Base-by-base conservation (phyloP, 2,329 filamentous ascomycete species). In the Fonsecaea pedrosoi region DNA sequence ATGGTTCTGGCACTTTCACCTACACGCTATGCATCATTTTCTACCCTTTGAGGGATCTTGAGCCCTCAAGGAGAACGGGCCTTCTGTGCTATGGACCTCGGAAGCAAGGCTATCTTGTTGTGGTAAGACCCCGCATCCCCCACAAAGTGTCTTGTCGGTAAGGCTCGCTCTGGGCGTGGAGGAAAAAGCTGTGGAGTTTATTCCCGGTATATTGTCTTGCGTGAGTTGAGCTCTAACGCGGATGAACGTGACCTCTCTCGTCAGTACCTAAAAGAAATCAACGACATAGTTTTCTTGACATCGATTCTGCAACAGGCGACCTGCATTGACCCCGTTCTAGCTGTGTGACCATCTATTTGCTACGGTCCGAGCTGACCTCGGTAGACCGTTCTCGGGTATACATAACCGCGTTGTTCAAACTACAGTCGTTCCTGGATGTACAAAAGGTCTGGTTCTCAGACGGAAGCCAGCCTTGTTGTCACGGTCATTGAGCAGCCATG, bases 51-150 rank as follows among this genome's bases (percentile, higher is more conserved):
- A 21, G 42, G 42, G 38, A n/a, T 30, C 45, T 30, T 50, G 45
- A 50, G 45, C 25, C 18, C 18, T 50, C 45, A 30, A 12, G 21
- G 45, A n/a, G 1, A 18, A 50, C 3, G 10, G 12, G 10, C 25
- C 45, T 30, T 32, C 30, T 25, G 18, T 50, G 45, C 9, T 50
- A 21, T 50, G 18, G 45, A 50, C 45, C 45, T 50, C 45, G 45
- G 45, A 30, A 50, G 45, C 45, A 50, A 50, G 45, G 45, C 45
- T 50, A 50, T 50, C 45, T 50, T 50, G 45, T 25, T 50, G 8
- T 50, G 45, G 45, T 30, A 50, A 50, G 45, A 50, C 45, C 45
- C 45, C 45, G 3, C 18, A 4, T 50, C 21, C 37, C 45, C 45
- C 45, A 21, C 45, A 50, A 10, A 50, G 45, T 30, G 3, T 25